These are phyloP conservation scores for Fusarium succisae DNA, from an alignment of 2,329 filamentous ascomycete genomes.

Conservation along the genomic window DNA sequence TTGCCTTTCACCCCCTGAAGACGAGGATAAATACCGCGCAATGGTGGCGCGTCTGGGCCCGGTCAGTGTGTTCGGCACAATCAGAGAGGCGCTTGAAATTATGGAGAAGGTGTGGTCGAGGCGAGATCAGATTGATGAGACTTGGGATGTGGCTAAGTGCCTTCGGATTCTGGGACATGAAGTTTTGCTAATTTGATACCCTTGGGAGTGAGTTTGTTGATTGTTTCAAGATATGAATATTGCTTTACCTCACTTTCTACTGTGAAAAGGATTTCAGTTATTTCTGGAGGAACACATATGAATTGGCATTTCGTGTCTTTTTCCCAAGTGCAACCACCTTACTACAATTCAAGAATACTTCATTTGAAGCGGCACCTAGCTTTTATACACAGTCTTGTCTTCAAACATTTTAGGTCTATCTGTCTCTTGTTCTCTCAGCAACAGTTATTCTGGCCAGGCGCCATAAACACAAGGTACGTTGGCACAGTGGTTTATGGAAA, in stretches of 20 bases:
- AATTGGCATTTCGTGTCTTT: background rate
- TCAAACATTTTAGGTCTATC: background rate
- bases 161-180: slow-evolving; percentile 53
- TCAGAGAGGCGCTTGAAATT: slow-evolving; percentile 54
- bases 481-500: background rate
- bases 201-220: background rate
- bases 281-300: background rate
- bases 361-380: too few species aligned
- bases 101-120: slow-evolving; percentile 59
- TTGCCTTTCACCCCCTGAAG: slow-evolving; percentile 50
- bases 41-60: slow-evolving; percentile 54
- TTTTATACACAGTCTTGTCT: background rate
- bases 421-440: background rate
- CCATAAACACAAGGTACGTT: background rate
- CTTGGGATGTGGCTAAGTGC: slow-evolving; percentile 57
- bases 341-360: background rate
- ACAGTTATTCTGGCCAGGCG: too few species aligned
- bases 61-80: slow-evolving; percentile 56
- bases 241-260: background rate
- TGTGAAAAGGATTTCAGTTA: background rate
- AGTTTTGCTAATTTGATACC: slow-evolving; percentile 52
- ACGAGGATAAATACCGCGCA: slow-evolving; percentile 54
- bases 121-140: slow-evolving; percentile 51
- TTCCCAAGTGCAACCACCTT: background rate
- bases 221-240: background rate